Conservation (phyloP, 225 moss, liverwort and hornwort species). For the Polytrichum commune region DNA sequence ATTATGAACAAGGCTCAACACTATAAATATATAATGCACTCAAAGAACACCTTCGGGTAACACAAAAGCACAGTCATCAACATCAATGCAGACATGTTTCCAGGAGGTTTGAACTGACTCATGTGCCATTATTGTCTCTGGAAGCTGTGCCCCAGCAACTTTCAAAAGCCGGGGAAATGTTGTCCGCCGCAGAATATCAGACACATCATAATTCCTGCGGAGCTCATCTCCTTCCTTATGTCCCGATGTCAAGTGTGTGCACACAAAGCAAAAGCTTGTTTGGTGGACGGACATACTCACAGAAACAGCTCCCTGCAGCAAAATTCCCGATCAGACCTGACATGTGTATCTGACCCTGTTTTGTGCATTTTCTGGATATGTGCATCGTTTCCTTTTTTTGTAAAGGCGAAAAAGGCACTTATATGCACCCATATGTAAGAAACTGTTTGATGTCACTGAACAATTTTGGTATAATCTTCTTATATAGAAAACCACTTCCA, state of each 20-base stretch:
- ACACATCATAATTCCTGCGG: constrained; percentile 78
- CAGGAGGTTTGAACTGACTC: constrained; percentile 46
- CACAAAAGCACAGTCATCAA: background rate
- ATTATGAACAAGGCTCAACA: no score
- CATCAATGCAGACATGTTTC: background rate
- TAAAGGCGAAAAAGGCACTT: no score
- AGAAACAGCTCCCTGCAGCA: constrained; percentile 76
- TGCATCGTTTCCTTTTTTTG: no score
- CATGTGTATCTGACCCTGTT: no score
- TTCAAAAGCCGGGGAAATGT: constrained; percentile 70
- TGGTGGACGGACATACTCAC: constrained; percentile 91
- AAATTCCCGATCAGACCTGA: background rate
- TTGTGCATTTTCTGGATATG: no score
- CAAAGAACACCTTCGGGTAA: no score
- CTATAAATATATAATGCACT: no score
- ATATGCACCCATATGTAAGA: no score
- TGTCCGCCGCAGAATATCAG: constrained; percentile 76
- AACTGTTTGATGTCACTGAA: no score
- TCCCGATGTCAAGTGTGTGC: constrained; percentile 86
- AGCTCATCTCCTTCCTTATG: constrained; percentile 83
- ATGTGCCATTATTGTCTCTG: constrained; percentile 85
- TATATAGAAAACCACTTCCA: no score
- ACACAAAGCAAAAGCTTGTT: constrained; percentile 90
- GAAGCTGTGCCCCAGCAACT: constrained; percentile 58
- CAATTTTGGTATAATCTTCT: no score